phyloP scores from a whole-genome alignment of 768 basidiomycete species.

The Mrakia gelida region DNA sequence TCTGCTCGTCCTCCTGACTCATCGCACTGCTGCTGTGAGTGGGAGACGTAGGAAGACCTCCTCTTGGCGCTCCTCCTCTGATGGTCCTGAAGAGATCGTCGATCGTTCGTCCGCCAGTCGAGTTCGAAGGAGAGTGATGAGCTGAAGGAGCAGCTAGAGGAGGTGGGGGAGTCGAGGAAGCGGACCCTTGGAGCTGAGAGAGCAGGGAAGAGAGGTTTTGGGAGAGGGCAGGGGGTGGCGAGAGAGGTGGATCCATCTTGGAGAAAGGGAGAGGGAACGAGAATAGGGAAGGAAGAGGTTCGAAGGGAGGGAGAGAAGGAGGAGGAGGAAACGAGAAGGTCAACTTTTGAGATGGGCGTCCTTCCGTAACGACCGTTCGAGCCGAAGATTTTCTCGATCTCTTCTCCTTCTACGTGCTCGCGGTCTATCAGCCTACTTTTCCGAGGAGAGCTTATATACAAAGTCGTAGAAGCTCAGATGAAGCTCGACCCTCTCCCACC shows the following conservation, averaged over 20 bases:
- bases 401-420: no score
- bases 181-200: constrained; percentile 1
- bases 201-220: constrained; percentile 9
- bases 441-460: no score
- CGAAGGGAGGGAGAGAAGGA: neutral
- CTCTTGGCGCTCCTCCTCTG: neutral
- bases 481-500: no score
- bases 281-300: neutral
- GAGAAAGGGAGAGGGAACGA: neutral
- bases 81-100: constrained; percentile 10
- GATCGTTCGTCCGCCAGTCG: neutral
- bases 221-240: neutral
- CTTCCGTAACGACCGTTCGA: no score
- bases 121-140: neutral
- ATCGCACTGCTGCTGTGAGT: neutral
- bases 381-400: no score
- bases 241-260: constrained; percentile 1
- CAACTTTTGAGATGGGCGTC: neutral
- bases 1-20: neutral
- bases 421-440: no score
- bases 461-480: no score
- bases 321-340: neutral
- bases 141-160: neutral
- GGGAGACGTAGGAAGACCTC: neutral
- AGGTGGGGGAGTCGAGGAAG: neutral